These are phyloP conservation scores for Solanum hybrid DNA, from an alignment of 305 asterid species.

Conservation along the genomic window DNA sequence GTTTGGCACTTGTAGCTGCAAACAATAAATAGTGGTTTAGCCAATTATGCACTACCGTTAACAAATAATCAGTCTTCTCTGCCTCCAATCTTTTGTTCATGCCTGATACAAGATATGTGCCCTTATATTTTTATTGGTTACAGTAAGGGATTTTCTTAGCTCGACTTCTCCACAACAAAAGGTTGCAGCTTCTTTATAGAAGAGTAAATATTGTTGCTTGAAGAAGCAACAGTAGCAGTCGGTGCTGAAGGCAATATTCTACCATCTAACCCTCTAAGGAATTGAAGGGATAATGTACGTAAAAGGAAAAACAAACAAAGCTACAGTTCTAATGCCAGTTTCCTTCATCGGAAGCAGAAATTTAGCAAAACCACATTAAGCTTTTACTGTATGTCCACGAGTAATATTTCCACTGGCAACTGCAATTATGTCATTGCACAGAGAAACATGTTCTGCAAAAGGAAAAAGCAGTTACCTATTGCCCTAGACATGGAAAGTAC, in stretches of 20 bases:
- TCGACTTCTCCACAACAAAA: neutral
- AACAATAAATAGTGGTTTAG: neutral
- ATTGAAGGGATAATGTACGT: neutral
- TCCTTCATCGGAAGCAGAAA: neutral
- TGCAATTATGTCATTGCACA: slow-evolving; percentile 12
- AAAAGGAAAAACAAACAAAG: neutral
- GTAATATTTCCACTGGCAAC: neutral
- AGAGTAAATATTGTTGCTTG: neutral
- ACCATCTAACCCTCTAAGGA: neutral
- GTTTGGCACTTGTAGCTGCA: neutral
- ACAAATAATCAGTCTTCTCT: neutral
- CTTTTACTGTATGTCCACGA: neutral
- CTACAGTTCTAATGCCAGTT: neutral
- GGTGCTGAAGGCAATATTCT: neutral
- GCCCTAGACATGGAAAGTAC: slow-evolving; percentile 51
- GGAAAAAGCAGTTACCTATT: slow-evolving; percentile 35
- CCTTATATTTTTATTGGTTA: neutral
- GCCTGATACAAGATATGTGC: neutral
- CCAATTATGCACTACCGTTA: neutral
- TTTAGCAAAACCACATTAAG: neutral
- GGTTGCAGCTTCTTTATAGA: neutral
- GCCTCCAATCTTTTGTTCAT: neutral
- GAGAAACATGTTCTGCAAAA: neutral
- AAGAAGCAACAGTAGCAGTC: neutral
- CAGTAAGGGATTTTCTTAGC: neutral